Evolutionary conservation across 192 early-diverging fungal species (phyloP).

Genomic region (Pilaira anomala): DNA sequence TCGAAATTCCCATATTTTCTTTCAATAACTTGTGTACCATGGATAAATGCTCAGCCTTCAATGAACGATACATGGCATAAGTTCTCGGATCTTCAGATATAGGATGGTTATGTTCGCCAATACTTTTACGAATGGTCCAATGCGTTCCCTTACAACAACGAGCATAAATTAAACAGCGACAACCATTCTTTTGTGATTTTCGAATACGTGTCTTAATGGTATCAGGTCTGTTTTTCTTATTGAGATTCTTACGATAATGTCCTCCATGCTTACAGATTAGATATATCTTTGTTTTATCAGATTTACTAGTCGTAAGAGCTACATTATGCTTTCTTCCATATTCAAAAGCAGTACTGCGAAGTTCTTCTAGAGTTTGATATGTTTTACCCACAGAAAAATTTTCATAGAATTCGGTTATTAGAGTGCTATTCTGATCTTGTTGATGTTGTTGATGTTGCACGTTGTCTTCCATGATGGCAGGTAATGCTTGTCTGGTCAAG

Average conservation of each 20-base stretch:
- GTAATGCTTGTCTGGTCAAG: too few relatives aligned
- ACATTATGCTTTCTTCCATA: slow-evolving; percentile 11
- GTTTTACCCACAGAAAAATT: not conserved
- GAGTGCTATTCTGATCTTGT: too few relatives aligned
- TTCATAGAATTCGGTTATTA: not conserved
- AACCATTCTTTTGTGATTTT: not conserved
- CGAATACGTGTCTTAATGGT: not conserved
- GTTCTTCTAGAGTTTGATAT: not conserved
- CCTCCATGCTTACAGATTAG: slow-evolving; percentile 7
- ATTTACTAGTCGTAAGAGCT: not conserved
- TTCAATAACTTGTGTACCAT: not conserved
- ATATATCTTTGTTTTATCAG: not conserved
- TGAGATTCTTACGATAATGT: not conserved
- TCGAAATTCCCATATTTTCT: not conserved
- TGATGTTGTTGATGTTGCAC: too few relatives aligned
- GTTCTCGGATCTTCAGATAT: slow-evolving; percentile 2
- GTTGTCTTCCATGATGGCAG: too few relatives aligned
- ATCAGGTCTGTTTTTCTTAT: not conserved
- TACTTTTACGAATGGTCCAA: not conserved
- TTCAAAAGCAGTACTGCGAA: not conserved
- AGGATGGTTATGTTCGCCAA: slow-evolving; percentile 3
- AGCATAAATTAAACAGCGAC: slow-evolving; percentile 1
- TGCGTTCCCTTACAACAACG: too few relatives aligned
- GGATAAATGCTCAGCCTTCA: not conserved
- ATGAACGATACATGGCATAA: slow-evolving; percentile 8